Evolutionary conservation across 163 green algal genomes (phyloP), one percentile per base, ranked within the genome.

Genomic region (Scenedesmus sp.): DNA sequence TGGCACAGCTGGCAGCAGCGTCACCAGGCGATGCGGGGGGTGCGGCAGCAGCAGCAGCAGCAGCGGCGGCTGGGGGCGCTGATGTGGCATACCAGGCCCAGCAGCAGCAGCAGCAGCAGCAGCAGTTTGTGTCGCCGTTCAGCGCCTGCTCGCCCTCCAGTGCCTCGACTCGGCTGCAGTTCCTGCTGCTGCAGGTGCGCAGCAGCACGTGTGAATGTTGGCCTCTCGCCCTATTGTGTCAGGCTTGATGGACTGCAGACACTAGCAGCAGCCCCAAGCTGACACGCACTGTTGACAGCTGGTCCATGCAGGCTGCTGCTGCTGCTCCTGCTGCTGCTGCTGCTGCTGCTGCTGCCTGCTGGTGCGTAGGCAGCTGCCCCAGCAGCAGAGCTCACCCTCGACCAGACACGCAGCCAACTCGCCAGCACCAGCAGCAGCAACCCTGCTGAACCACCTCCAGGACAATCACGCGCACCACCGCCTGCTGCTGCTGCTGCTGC

Each of bases 121-220:
- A 88, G 79, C 15, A 59, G 77, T 12, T 34, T 56, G 56, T 74
- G 82, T 77, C 13, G n/a, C n/a, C 56, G 62, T n/a, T 26, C 16
- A 26, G 66, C 9, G n/a, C 66, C 16, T 76, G 66, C 66, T 26
- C 15, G 2, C 16, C 66, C 64, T 67, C 62, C 84, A 16, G 74
- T 55, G n/a, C 70, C 15, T 20, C 59, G 9, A 70, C 86, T 23
- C 20, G 70, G 67, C 70, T 90, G 86, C 67, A 85, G 86, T 70
- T 26, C 86, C 20, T 90, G 23, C 56, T 84, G 67, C 23, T 54
- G 34, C 74, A 83, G 74, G 74, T 83, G 8, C 1, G 66, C 9
- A 3, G 16, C 15, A 3, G 34, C 34, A 46, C 34, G 34, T 46
- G 34, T 46, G 34, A 0, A 46, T 46, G 34, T 46, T 46, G 34